Percentiles rank a stretch among this genome's conserved stretches.
Evolutionary conservation across 2,329 filamentous ascomycete genomes (phyloP).

Genomic region (Clonostachys rosea): DNA sequence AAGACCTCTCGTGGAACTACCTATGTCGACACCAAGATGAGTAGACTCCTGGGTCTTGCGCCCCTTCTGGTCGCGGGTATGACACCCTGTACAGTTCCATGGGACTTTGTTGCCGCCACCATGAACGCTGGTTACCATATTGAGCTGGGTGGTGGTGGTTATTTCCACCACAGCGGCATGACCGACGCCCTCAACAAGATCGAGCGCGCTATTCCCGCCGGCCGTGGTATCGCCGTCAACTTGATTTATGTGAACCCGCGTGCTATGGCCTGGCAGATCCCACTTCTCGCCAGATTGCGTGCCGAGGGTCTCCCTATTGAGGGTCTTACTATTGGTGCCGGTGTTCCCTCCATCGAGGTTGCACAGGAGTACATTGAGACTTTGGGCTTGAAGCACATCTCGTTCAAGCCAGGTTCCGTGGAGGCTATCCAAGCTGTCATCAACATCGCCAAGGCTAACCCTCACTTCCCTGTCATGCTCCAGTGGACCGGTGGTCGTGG

Average conservation of each 20-base stretch:
- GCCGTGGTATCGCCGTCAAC: slow-evolving; percentile 85
- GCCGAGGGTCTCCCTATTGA: slow-evolving; percentile 87
- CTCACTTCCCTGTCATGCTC: slow-evolving; percentile 84
- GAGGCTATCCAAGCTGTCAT: slow-evolving; percentile 87
- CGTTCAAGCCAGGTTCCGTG: slow-evolving; percentile 88
- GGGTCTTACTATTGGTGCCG: slow-evolving; percentile 86
- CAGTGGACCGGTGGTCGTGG: slow-evolving; percentile 96
- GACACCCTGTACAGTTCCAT: slow-evolving; percentile 85
- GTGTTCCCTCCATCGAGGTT: slow-evolving; percentile 89
- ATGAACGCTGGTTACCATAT: slow-evolving; percentile 97
- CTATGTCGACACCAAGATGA: slow-evolving; percentile 97
- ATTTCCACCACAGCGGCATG: slow-evolving; percentile 80
- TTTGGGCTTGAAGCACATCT: slow-evolving; percentile 85
- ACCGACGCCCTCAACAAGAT: slow-evolving; percentile 80
- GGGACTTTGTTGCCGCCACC: slow-evolving; percentile 87
- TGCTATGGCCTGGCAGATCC: slow-evolving; percentile 91
- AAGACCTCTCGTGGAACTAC: slow-evolving; percentile 86
- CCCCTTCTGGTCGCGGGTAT: slow-evolving; percentile 91
- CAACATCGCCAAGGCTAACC: slow-evolving; percentile 92
- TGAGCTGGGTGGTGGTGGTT: slow-evolving; percentile 84
- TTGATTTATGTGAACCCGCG: slow-evolving; percentile 87
- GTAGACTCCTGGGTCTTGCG: slow-evolving; percentile 75
- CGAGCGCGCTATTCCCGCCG: slow-evolving; percentile 76
- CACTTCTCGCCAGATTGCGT: slow-evolving; percentile 72
- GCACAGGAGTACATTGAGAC: slow-evolving; percentile 93